Base-by-base conservation (phyloP, 495 filamentous ascomycete genomes). In the Beverwykella pulmonaria region DNA sequence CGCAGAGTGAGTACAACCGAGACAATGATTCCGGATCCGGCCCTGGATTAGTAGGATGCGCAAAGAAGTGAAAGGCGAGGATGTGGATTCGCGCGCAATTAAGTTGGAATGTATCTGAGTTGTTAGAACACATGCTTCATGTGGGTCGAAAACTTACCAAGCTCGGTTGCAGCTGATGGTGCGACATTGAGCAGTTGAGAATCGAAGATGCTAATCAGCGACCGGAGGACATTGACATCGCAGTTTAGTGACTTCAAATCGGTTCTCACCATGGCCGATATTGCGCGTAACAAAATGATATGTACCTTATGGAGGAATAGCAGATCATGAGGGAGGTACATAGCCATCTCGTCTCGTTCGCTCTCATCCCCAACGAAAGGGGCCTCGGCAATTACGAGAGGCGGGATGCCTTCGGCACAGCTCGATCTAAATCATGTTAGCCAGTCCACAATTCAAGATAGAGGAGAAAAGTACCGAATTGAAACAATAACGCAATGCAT, bases 51-150 rank as follows among this genome's bases (percentile, higher is more conserved):
- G 59, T 19, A 7, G 65, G 44, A 41, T 57, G 3, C 9, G 59
- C 59, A 26, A 59, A 69, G 53, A 69, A 69, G 34, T 69, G 66
- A 39, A 62, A 69, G 12, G 46, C 22, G 19, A 69, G 53, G 27
- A 69, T 34, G 32, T 69, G 66, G 15, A 69, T 56, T 22, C 66
- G 59, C 23, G 41, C 26, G 25, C 66, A 69, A 23, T 59, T 69
- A 1, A 69, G 44, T 54, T 63, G 59, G 48, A 69, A 69, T 19
- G 59, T 63, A 27, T 63, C 66, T 69, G 39, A n/a, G 5, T 10
- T 8, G 26, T 63, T 36, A 63, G 53, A 22, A 27, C 15, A n/a
- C 4, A 44, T 14, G 8, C 17, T 10, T 12, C 17, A n/a, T n/a
- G 39, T 44, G 39, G 17, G 6, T n/a, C 34, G 58, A 50, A 19